These are phyloP conservation scores for Blastobotrys chiropterorum DNA, from an alignment of 805 yeast genomes.

Conservation along the genomic window DNA sequence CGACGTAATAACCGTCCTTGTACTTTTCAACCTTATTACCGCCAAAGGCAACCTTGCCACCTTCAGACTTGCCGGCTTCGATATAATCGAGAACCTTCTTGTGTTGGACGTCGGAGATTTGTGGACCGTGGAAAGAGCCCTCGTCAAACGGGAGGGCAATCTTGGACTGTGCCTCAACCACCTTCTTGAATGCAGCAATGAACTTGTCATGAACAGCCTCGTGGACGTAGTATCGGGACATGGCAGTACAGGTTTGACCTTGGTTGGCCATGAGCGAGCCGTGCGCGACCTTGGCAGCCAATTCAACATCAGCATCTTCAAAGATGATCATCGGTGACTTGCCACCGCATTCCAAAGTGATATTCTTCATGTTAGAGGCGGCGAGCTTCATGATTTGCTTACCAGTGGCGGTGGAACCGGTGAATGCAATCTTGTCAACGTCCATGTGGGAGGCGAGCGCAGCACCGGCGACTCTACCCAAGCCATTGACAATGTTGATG, in stretches of 20 bases:
- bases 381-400: constrained; percentile 71
- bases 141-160: constrained; percentile 79
- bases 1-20: constrained; percentile 56
- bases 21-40: constrained; percentile 45
- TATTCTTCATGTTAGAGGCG: constrained; percentile 68
- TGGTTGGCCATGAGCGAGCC: constrained; percentile 84
- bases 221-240: constrained; percentile 85
- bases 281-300: constrained; percentile 67
- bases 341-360: constrained; percentile 93
- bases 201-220: constrained; percentile 74
- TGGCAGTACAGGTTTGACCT: constrained; percentile 95
- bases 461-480: constrained; percentile 64
- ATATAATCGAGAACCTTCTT: constrained; percentile 70
- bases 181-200: constrained; percentile 47
- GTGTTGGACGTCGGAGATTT: constrained; percentile 71
- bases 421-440: constrained; percentile 83
- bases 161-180: constrained; percentile 46
- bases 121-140: constrained; percentile 80
- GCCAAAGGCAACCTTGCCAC: constrained; percentile 75
- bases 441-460: constrained; percentile 56
- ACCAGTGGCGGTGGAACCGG: constrained; percentile 92
- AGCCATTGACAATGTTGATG: constrained; percentile 64
- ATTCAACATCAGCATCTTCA: constrained; percentile 74
- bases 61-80: constrained; percentile 70
- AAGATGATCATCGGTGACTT: constrained; percentile 87